Evolutionary conservation across 164 flowering plant genomes (phyloP).

Genomic region (Berberis thunbergii): DNA sequence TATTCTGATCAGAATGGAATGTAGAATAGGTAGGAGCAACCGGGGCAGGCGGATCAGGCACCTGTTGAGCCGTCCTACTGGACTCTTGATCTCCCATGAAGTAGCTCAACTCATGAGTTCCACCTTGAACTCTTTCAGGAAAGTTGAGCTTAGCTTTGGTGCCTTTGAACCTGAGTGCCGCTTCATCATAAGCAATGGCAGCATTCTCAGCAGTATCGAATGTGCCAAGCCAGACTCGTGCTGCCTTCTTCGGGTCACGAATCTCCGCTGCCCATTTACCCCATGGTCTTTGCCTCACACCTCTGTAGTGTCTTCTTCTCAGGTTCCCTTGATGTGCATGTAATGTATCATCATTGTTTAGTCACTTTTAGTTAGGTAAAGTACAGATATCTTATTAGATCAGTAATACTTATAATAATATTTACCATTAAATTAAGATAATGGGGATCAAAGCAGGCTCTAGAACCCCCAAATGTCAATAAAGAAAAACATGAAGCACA

Average conservation of each 20-base stretch:
- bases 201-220: slow-evolving; percentile 68
- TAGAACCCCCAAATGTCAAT: neutral
- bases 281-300: slow-evolving; percentile 74
- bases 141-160: slow-evolving; percentile 63
- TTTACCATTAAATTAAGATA: neutral
- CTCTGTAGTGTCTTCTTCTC: slow-evolving; percentile 46
- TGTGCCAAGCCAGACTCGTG: slow-evolving; percentile 69
- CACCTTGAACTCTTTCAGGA: slow-evolving; percentile 45
- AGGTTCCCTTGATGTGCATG: slow-evolving; percentile 14
- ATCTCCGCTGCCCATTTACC: slow-evolving; percentile 80
- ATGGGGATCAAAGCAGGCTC: neutral
- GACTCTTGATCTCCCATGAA: slow-evolving; percentile 15
- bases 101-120: slow-evolving; percentile 17
- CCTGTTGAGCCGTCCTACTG: neutral
- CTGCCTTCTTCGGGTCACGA: slow-evolving; percentile 62
- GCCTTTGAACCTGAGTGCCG: slow-evolving; percentile 71
- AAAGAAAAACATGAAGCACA: neutral
- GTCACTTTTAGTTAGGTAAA: neutral
- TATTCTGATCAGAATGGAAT: neutral
- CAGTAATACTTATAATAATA: neutral
- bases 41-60: neutral
- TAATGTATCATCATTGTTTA: neutral
- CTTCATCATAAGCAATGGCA: slow-evolving; percentile 58
- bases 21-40: neutral
- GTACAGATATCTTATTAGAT: neutral